These are phyloP conservation scores for Cyberlindnera americana DNA, from an alignment of 805 yeast genomes.

Conservation along the genomic window DNA sequence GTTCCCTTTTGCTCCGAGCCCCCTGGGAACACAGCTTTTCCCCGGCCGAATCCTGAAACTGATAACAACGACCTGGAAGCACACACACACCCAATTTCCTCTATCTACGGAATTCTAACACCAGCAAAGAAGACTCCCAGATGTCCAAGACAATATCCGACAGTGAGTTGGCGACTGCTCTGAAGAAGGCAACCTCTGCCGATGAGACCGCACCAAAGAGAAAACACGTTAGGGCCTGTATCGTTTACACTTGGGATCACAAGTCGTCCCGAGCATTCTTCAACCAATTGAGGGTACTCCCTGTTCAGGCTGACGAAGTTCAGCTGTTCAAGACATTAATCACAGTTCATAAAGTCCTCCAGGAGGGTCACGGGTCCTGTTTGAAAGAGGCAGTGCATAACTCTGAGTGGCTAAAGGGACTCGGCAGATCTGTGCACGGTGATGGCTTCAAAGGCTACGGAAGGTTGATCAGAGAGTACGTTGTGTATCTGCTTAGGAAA, in stretches of 20 bases:
- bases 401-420: conserved; percentile 70
- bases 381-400: conserved; percentile 77
- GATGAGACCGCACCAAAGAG: conserved; percentile 94
- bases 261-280: conserved; percentile 80
- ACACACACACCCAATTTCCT: too few species aligned
- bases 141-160: conserved; percentile 31
- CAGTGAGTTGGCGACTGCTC: conserved; percentile 37
- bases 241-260: conserved; percentile 95
- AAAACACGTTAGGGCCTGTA: conserved; percentile 93
- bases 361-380: conserved; percentile 93
- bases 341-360: conserved; percentile 86
- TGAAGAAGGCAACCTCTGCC: conserved; percentile 75
- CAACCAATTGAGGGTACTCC: conserved; percentile 74
- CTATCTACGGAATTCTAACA: too few species aligned
- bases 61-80: too few species aligned
- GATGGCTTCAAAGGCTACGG: conserved; percentile 54
- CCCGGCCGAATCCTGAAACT: too few species aligned
- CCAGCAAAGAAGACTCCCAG: too few species aligned
- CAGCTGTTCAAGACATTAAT: conserved; percentile 85
- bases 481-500: conserved; percentile 63
- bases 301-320: conserved; percentile 76
- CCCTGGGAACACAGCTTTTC: too few species aligned
- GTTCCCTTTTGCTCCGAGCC: too few species aligned
- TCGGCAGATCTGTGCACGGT: conserved; percentile 52
- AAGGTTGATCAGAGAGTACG: conserved; percentile 73